A percentile compares a stretch with the other conserved stretches of the same genome.
phyloP scores from a whole-genome alignment of 2,329 filamentous ascomycete species.

The Aspergillus sp. region DNA sequence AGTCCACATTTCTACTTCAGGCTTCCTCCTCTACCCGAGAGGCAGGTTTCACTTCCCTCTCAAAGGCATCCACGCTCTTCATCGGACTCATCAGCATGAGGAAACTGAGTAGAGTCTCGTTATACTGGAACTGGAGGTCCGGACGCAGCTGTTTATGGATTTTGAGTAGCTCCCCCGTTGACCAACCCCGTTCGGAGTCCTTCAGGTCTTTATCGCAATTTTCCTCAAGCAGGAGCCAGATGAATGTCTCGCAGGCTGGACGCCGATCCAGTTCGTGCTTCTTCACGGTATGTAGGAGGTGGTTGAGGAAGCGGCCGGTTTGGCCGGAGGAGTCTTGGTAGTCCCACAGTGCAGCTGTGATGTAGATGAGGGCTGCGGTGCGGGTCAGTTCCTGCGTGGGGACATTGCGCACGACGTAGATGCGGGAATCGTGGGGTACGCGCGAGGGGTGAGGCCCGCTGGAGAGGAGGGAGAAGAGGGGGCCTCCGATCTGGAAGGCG shows the following conservation, averaged over 20 bases:
- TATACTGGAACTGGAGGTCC: conserved; percentile 45
- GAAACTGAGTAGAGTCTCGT: conserved; percentile 44
- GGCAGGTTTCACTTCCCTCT: conserved; percentile 32
- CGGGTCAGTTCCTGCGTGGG: conserved; percentile 42
- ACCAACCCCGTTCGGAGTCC: conserved; percentile 43
- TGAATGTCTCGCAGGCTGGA: conserved; percentile 44
- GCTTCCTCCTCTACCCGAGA: not conserved
- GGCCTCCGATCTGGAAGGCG: conserved; percentile 43
- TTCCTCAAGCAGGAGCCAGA: conserved; percentile 47
- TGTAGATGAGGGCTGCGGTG: conserved; percentile 44
- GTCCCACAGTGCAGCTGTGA: conserved; percentile 43
- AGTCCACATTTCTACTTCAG: not conserved
- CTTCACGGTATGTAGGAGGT: conserved; percentile 31
- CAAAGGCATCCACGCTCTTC: conserved; percentile 39
- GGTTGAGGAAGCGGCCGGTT: conserved; percentile 38
- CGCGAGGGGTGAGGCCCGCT: conserved; percentile 45
- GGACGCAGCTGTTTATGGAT: conserved; percentile 41
- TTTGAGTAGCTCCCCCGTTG: conserved; percentile 41
- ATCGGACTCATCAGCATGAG: conserved; percentile 40
- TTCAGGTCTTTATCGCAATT: conserved; percentile 40
- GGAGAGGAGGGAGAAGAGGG: conserved; percentile 46
- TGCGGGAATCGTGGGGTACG: conserved; percentile 40
- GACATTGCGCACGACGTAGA: conserved; percentile 41
- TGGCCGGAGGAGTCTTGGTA: conserved; percentile 35
- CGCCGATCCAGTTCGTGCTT: conserved; percentile 40